Base-by-base conservation (phyloP, 805 yeast genomes). In the Komagataella pseudopastoris region DNA sequence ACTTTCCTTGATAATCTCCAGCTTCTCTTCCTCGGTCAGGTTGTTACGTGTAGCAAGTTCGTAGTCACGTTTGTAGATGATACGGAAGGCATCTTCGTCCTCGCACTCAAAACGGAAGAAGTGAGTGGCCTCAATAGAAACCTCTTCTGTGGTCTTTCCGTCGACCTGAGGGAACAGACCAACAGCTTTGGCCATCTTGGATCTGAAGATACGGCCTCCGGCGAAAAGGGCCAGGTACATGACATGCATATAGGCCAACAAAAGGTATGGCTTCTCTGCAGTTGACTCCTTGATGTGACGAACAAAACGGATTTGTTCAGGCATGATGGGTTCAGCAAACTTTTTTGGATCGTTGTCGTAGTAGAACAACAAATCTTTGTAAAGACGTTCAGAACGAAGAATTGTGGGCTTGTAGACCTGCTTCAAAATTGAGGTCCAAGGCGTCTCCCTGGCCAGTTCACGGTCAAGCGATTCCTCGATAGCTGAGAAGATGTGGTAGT, bases 211-310 rank as follows among this genome's bases (percentile, higher is more conserved):
- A 55, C 81, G 72, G 16, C 95, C 95, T 50, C 96, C 96, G 1
- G 95, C 95, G 69, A 87, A 87, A 50, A 87, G 73, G 0, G 93
- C 95, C 60, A 87, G 68, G 66, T 87, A 87, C 79, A 87, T 75
- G 49, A 85, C 93, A 63, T 87, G 96, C 70, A 88, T 78, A 64
- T 87, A 87, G 4, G 95, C 93, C 48, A 87, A 70, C 44, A 87
- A 65, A 18, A 85, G 65, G 57, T 84, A 78, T 6, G 96, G 95
- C 60, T 83, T 81, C 47, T 75, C 80, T 46, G 60, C 61, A 43
- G 84, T 75, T 6, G 72, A 73, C 49, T 67, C 62, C 44, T 70
- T 66, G 52, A 87, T 84, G 61, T 83, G 88, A 44, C 81, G 63
- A 30, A 73, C 74, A 59, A 83, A 85, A 44, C 69, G 78, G 46